phyloP scores from a whole-genome alignment of 257 asterid species.

The Eucommia ulmoides region DNA sequence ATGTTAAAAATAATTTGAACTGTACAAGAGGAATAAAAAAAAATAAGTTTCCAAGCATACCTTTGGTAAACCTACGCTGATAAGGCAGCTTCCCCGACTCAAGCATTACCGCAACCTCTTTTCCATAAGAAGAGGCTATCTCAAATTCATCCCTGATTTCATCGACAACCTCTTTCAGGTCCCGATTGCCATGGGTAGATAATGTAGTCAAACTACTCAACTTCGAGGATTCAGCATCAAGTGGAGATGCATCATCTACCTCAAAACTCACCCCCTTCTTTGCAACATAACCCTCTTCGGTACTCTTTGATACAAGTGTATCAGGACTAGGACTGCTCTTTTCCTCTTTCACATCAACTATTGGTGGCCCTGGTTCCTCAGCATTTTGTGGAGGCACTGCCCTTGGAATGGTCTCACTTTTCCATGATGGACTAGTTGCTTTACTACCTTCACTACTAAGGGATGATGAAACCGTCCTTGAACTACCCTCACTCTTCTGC shows the following conservation, averaged over 20 bases:
- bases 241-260: constrained; percentile 51
- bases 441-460: constrained; percentile 20
- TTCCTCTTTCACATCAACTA: constrained; percentile 34
- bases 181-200: constrained; percentile 69
- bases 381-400: constrained; percentile 10
- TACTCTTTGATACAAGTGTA: constrained; percentile 34
- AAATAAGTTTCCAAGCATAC: no score
- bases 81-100: constrained; percentile 92
- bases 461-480: constrained; percentile 1
- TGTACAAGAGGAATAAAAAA: no score
- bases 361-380: constrained; percentile 19
- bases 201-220: constrained; percentile 45
- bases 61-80: constrained; percentile 67
- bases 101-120: constrained; percentile 84
- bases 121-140: constrained; percentile 70
- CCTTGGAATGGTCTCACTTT: neutral
- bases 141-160: constrained; percentile 89
- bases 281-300: constrained; percentile 46
- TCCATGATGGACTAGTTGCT: constrained; percentile 16
- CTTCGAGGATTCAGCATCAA: constrained; percentile 59
- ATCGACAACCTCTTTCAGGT: constrained; percentile 74
- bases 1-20: no score
- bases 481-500: neutral
- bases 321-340: constrained; percentile 53
- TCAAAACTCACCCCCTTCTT: constrained; percentile 87